These are phyloP conservation scores for Lupinus albus DNA, from an alignment of 306 rosid genomes.

Conservation along the genomic window DNA sequence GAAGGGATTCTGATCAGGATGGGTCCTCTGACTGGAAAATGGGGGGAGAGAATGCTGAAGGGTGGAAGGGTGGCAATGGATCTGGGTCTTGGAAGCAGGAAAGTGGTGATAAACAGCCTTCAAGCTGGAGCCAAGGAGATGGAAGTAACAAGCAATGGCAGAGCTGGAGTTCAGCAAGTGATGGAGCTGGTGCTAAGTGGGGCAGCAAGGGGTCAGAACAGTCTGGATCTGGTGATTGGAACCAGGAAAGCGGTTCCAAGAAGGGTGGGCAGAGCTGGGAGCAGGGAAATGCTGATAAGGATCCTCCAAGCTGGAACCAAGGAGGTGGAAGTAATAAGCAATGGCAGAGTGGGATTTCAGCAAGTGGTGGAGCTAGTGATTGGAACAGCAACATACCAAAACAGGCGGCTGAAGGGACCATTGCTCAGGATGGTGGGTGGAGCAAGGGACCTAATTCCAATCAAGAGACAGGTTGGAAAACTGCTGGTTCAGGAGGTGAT, in stretches of 20 bases:
- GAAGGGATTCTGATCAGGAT: constrained; percentile 46
- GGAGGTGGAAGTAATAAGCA: constrained; percentile 47
- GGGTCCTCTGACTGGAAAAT: constrained; percentile 57
- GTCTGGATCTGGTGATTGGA: constrained; percentile 45
- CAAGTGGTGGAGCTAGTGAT: constrained; percentile 27
- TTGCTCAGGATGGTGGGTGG: constrained; percentile 40
- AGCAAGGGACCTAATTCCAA: constrained; percentile 40
- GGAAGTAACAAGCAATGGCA: constrained; percentile 38
- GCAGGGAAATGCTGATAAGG: constrained; percentile 46
- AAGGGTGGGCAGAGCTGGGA: constrained; percentile 33
- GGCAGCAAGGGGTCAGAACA: constrained; percentile 41
- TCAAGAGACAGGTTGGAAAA: constrained; percentile 37
- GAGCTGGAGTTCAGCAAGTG: constrained; percentile 40
- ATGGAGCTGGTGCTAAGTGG: constrained; percentile 37
- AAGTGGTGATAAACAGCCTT: not conserved
- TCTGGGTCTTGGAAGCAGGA: constrained; percentile 46
- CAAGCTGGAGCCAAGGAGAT: constrained; percentile 47
- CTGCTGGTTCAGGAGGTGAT: constrained; percentile 21
- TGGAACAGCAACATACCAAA: constrained; percentile 45
- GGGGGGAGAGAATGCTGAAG: constrained; percentile 44
- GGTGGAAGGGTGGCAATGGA: constrained; percentile 50
- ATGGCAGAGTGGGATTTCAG: constrained; percentile 41
- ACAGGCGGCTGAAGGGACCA: constrained; percentile 36
- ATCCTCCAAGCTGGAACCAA: constrained; percentile 45
- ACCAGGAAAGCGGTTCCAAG: not conserved